A percentile compares a stretch with the other conserved stretches of the same genome.
Evolutionary conservation across 1,139 yeast genomes (phyloP).

Genomic region (Yamadazyma diospyri): DNA sequence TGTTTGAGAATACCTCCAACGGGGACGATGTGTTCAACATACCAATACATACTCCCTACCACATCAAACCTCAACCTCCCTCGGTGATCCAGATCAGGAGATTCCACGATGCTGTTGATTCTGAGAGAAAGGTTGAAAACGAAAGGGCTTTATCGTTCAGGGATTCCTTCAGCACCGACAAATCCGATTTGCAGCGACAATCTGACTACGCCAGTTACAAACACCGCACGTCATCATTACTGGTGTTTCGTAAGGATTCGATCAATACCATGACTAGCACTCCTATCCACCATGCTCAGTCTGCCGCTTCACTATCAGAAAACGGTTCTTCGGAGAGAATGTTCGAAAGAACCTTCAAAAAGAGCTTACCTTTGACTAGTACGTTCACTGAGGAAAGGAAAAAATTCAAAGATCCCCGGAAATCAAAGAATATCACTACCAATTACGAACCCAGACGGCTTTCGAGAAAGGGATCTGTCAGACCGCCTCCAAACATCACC

Average conservation of each 20-base stretch:
- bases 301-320: conserved; percentile 25
- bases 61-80: conserved; percentile 32
- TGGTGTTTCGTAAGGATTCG: conserved; percentile 20
- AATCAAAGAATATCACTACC: conserved; percentile 2
- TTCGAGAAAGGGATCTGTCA: conserved; percentile 15
- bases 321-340: conserved; percentile 10
- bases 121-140: conserved; percentile 2
- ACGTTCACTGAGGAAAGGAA: conserved; percentile 6
- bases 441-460: background rate
- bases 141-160: conserved; percentile 12
- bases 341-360: conserved; percentile 4
- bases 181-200: conserved; percentile 5
- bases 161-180: conserved; percentile 13
- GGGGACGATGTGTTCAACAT: conserved; percentile 21
- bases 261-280: background rate
- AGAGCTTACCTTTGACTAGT: conserved; percentile 8
- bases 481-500: conserved; percentile 39
- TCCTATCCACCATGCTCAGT: conserved; percentile 11
- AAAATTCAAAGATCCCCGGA: conserved; percentile 5
- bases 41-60: conserved; percentile 50
- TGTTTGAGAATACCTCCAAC: conserved; percentile 37
- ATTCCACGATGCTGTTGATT: conserved; percentile 11
- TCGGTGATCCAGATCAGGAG: conserved; percentile 17
- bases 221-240: conserved; percentile 20
- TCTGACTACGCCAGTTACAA: conserved; percentile 3